phyloP scores from a whole-genome alignment of 1,284 basidiomycete species.

The Naganishia cerealis region DNA sequence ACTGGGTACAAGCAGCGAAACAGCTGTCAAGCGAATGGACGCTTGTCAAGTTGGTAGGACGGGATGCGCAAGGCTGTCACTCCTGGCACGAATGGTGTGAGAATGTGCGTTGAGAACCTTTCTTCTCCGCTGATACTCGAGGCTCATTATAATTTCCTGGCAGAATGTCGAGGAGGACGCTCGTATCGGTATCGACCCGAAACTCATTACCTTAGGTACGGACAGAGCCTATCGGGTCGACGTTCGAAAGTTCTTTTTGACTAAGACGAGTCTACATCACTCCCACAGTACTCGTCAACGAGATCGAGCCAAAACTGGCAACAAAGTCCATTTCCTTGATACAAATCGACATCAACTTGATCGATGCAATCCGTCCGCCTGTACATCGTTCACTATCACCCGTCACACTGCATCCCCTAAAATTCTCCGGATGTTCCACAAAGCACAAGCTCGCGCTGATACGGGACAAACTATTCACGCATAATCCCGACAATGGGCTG shows the following conservation, averaged over 20 bases:
- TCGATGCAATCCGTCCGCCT: constrained; percentile 76
- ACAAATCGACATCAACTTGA: constrained; percentile 66
- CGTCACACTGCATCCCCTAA: constrained; percentile 71
- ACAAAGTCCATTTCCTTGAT: constrained; percentile 68
- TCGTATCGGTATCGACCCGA: constrained; percentile 82
- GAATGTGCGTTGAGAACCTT: constrained; percentile 53
- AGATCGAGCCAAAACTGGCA: constrained; percentile 37
- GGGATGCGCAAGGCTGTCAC: constrained; percentile 58
- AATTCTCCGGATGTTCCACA: constrained; percentile 65
- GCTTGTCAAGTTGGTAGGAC: constrained; percentile 66
- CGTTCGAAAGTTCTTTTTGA: constrained; percentile 3
- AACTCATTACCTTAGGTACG: constrained; percentile 72
- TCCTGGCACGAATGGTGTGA: constrained; percentile 78
- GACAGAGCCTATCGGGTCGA: constrained; percentile 18
- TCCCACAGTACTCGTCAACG: background rate
- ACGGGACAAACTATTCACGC: constrained; percentile 42
- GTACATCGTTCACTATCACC: constrained; percentile 63
- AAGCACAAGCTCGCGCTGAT: constrained; percentile 43
- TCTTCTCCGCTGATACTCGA: background rate
- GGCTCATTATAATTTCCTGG: background rate
- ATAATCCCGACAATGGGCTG: constrained; percentile 39
- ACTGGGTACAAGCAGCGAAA: constrained; percentile 79
- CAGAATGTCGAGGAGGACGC: constrained; percentile 56
- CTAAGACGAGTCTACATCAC: background rate
- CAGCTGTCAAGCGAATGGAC: constrained; percentile 78